Evolutionary conservation across 192 early-diverging fungal genomes (phyloP).

Genomic region (Borealophlyctis nickersoniae): DNA sequence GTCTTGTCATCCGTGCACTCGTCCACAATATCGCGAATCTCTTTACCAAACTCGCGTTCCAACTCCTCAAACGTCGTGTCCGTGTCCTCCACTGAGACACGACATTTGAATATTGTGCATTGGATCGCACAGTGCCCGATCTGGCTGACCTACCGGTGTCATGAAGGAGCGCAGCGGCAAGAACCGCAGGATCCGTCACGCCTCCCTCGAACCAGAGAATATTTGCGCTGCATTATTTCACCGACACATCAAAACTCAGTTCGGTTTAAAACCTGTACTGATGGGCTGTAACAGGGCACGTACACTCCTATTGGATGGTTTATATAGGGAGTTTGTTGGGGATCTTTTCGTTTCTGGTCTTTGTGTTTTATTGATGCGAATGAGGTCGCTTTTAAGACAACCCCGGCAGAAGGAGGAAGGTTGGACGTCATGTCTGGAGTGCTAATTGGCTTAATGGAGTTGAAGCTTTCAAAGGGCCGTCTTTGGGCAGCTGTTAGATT

Average conservation of each 20-base stretch:
- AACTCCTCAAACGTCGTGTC: constrained; percentile 60
- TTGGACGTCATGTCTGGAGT: too few relatives aligned
- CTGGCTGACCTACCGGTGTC: constrained; percentile 40
- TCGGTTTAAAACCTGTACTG: not conserved
- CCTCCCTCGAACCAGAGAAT: constrained; percentile 47
- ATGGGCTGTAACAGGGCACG: constrained; percentile 1
- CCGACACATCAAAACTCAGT: too few relatives aligned
- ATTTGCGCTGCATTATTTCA: constrained; percentile 16
- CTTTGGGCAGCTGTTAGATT: too few relatives aligned
- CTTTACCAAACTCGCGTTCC: constrained; percentile 43
- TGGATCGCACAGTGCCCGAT: not conserved
- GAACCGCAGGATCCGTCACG: constrained; percentile 39
- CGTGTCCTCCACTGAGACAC: constrained; percentile 55
- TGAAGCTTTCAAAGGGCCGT: too few relatives aligned
- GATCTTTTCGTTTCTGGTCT: constrained; percentile 53
- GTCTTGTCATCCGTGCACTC: constrained; percentile 63
- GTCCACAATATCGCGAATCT: constrained; percentile 45
- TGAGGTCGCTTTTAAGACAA: constrained; percentile 34
- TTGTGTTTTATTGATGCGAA: constrained; percentile 57
- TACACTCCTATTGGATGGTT: constrained; percentile 61
- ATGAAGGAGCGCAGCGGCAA: constrained; percentile 60
- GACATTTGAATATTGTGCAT: not conserved
- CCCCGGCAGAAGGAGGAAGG: too few relatives aligned
- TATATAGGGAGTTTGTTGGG: constrained; percentile 56
- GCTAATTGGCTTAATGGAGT: too few relatives aligned